These are phyloP conservation scores for Trichomonascaceae sp. DNA, from an alignment of 1,139 yeast genomes.

Conservation along the genomic window DNA sequence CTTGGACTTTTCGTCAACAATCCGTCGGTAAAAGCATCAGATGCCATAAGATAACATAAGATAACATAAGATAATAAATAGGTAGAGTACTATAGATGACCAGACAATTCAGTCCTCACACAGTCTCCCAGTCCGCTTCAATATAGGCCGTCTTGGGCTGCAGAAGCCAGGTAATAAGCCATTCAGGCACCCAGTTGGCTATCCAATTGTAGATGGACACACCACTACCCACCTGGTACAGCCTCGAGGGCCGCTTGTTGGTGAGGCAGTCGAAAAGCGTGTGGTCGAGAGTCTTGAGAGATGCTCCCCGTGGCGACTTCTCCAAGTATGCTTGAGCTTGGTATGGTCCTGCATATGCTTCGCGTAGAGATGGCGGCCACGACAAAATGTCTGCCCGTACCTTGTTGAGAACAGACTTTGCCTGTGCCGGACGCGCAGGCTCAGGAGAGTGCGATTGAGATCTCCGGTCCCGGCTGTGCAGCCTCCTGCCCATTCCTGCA, in stretches of 20 bases:
- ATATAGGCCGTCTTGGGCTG: constrained; percentile 11
- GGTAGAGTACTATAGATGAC: not conserved
- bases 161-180: constrained; percentile 23
- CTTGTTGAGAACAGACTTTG: constrained; percentile 19
- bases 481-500: constrained; percentile 20
- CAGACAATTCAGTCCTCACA: constrained; percentile 4
- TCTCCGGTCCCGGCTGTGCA: no score
- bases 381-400: constrained; percentile 28
- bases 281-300: constrained; percentile 21
- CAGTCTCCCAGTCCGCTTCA: constrained; percentile 16
- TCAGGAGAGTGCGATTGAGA: constrained; percentile 1
- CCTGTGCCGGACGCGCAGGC: constrained; percentile 10
- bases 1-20: no score
- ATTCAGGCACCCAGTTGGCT: constrained; percentile 23
- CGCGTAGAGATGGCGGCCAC: constrained; percentile 29
- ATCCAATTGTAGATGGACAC: constrained; percentile 24
- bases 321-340: constrained; percentile 23
- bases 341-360: constrained; percentile 25
- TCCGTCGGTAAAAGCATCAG: constrained; percentile 1
- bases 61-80: not conserved
- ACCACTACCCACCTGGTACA: constrained; percentile 29
- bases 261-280: constrained; percentile 27
- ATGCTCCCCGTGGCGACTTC: constrained; percentile 22
- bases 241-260: constrained; percentile 19
- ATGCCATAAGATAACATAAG: constrained; percentile 1